Percentiles rank a stretch among this genome's conserved stretches.
Conservation (phyloP, 352 stramenopile genomes). For the Halophytophthora batemanensis region DNA sequence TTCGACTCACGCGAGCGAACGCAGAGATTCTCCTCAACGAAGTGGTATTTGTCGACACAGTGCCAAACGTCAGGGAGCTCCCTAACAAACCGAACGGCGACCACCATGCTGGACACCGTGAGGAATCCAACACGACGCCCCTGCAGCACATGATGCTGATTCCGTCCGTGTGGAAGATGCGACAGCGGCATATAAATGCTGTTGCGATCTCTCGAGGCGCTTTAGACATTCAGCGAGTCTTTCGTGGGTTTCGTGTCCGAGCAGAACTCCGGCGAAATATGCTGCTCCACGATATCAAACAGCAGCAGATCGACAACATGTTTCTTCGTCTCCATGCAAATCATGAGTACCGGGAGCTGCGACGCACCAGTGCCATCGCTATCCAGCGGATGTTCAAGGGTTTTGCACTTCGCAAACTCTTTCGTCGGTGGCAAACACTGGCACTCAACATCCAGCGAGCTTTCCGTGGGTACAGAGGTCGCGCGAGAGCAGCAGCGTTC, state of each 20-base stretch:
- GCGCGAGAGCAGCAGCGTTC: slow-evolving; percentile 55
- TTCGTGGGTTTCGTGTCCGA: slow-evolving; percentile 59
- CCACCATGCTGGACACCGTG: neutral
- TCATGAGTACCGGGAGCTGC: slow-evolving; percentile 42
- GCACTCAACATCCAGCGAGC: slow-evolving; percentile 50
- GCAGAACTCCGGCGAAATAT: slow-evolving; percentile 38
- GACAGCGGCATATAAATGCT: slow-evolving; percentile 22
- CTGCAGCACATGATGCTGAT: slow-evolving; percentile 39
- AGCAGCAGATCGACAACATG: slow-evolving; percentile 44
- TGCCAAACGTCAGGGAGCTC: neutral
- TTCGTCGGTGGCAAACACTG: slow-evolving; percentile 27
- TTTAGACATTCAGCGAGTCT: slow-evolving; percentile 46
- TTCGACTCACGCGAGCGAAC: slow-evolving; percentile 36
- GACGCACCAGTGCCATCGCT: slow-evolving; percentile 34
- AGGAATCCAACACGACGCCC: neutral
- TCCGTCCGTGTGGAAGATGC: slow-evolving; percentile 38
- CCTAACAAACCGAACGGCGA: neutral
- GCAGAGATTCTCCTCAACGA: slow-evolving; percentile 46
- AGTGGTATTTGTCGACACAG: slow-evolving; percentile 41
- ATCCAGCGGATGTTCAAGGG: slow-evolving; percentile 69
- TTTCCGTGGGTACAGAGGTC: slow-evolving; percentile 47
- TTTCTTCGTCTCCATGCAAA: slow-evolving; percentile 28
- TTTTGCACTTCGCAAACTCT: slow-evolving; percentile 25
- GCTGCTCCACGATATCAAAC: slow-evolving; percentile 44
- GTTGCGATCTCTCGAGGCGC: slow-evolving; percentile 24